phyloP scores from a whole-genome alignment of 2,329 filamentous ascomycete genomes.

The Didymella lethalis region DNA sequence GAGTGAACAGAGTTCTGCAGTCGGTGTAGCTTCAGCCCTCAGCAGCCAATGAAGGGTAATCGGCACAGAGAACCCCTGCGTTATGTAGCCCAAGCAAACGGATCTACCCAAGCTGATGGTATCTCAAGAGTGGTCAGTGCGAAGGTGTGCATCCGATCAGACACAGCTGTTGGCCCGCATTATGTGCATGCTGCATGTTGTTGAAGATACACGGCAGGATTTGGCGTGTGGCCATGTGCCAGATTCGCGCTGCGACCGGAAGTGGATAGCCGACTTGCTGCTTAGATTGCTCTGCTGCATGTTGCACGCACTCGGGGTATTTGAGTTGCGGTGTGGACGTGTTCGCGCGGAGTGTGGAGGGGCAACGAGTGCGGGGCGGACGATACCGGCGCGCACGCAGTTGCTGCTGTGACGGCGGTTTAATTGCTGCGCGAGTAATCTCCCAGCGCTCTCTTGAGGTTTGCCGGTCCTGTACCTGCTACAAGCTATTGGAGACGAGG shows the following conservation, averaged over 20 bases:
- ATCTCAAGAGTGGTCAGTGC: slow-evolving; percentile 16
- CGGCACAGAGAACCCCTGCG: slow-evolving; percentile 18
- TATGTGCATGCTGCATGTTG: slow-evolving; percentile 6
- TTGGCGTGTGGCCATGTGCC: slow-evolving; percentile 13
- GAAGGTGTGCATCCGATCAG: slow-evolving; percentile 4
- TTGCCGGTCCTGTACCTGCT: slow-evolving; percentile 9
- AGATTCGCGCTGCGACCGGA: slow-evolving; percentile 5
- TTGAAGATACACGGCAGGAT: slow-evolving; percentile 9
- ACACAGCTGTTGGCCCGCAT: slow-evolving; percentile 10
- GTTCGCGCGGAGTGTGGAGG: slow-evolving; percentile 10
- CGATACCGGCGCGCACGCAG: slow-evolving; percentile 11
- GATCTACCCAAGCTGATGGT: slow-evolving; percentile 17
- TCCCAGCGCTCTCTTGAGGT: not conserved
- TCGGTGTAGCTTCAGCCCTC: slow-evolving; percentile 10
- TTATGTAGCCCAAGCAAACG: slow-evolving; percentile 17
- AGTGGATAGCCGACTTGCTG: slow-evolving; percentile 5
- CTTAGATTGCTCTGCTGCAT: slow-evolving; percentile 15
- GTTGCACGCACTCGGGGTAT: slow-evolving; percentile 13
- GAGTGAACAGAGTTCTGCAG: slow-evolving; percentile 20
- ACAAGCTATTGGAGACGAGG: not conserved
- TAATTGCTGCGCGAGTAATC: slow-evolving; percentile 5
- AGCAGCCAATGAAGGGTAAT: slow-evolving; percentile 19
- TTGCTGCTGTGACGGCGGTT: slow-evolving; percentile 2
- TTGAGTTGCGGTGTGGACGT: slow-evolving; percentile 23
- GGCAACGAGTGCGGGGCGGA: slow-evolving; percentile 10